Base-by-base conservation (phyloP, 73 alveolate species). In the Paramecium tetraurelia region DNA sequence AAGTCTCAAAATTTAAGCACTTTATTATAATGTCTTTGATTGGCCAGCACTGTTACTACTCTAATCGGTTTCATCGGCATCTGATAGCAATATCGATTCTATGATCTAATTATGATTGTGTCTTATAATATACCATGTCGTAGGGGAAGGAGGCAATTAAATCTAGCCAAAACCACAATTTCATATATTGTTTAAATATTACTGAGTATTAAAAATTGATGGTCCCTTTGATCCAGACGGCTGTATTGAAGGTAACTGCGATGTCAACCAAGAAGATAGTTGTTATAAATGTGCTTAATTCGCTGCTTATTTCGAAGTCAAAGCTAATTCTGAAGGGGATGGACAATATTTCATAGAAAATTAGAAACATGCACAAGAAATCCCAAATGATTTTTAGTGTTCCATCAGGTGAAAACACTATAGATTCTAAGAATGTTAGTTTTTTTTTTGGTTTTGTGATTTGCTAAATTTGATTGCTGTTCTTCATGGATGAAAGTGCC, bases 141-240 rank as follows among this genome's bases (percentile, higher is more conserved):
- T 77, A 63, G 24, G 94, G 95, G 72, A 95, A 58, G 22, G 96
- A 87, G 20, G 97, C 70, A 71, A 72, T 22, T 4, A 89, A 53
- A 58, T 72, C 98, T 8, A 95, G 18, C 92, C 95, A 72, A 41
- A 95, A 95, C 96, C 97, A 95, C 8, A 80, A 11, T 86, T 85
- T 95, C n/a, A 95, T 33, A 72, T 95, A 95, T 18, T 84, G 57
- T 29, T 29, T 6, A 68, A 58, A 36, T 22, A 95, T 95, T n/a
- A 24, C 43, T 14, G 85, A 69, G 35, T 96, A 18, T 36, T 95
- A 44, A 58, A 58, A 59, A 31, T 87, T 50, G 29, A 95, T 85
- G 44, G 70, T 29, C 12, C 98, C 98, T 16, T 95, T 92, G 2
- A 92, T 43, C 86, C 85, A 94, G 41, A 84, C 89, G 9, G 96